Evolutionary conservation across 306 rosid species (phyloP), one percentile per base, ranked within the genome.

Genomic region (Vigna trinervia): DNA sequence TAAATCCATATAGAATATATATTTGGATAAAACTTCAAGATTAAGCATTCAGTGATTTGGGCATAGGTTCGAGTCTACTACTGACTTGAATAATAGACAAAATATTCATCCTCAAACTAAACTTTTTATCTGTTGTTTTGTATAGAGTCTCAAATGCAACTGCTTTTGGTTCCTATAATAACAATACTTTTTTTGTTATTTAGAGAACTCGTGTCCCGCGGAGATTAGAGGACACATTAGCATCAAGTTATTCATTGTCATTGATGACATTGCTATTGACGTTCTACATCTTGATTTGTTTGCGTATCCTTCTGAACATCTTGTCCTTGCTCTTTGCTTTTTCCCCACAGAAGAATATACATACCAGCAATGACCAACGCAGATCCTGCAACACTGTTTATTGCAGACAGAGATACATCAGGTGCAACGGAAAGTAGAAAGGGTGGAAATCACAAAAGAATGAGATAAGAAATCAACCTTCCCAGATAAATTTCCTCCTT

Each of bases 281-380:
- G 62, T 75, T 74, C 89, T 74, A 50, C 78, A 59, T 75, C 93
- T 74, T 80, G 90, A 41, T 72, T 69, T 80, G 81, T 77, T 80
- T 84, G 88, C 36, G 45, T 69, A 28, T 83, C 92, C 77, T 80
- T 85, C 81, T 15, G 9, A 50, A 51, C 53, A 56, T 26, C 26
- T 57, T 75, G 83, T 73, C 79, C 80, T 71, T 50, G 69, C 70
- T 90, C 95, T 34, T 73, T 87, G 48, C 80, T 77, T 81, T 92
- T 95, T 5, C 96, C 96, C 98, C 96, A 90, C 10, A 90, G 75
- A 82, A 90, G 92, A 79, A 87, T 71, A 63, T 95, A 95, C 95
- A 92, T 85, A 67, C 97, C 97, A 51, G 69, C 71, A 86, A 95
- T 88, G 79, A 95, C 94, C 17, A 88, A 60, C 73, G 79, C 23